Evolutionary conservation across 148 eudicot genomes (phyloP).

Genomic region (Rhododendron vialii): DNA sequence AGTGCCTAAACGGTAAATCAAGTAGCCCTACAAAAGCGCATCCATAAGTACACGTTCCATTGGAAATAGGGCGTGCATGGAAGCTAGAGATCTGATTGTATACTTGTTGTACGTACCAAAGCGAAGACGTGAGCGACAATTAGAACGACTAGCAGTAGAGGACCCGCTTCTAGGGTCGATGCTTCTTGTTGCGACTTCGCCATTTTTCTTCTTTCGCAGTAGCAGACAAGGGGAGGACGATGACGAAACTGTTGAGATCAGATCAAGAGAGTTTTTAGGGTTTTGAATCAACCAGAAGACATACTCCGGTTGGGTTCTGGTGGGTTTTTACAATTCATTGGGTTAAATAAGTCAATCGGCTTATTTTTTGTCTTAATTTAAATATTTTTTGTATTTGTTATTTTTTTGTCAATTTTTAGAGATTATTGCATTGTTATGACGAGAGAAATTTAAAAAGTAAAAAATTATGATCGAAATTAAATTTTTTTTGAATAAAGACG

Average conservation of each 20-base stretch:
- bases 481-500: too few relatives aligned
- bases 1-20: not conserved
- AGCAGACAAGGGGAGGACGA: not conserved
- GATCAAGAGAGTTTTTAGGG: not conserved
- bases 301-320: too few relatives aligned
- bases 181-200: not conserved
- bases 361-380: too few relatives aligned
- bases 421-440: too few relatives aligned
- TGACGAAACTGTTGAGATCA: not conserved
- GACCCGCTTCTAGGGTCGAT: not conserved
- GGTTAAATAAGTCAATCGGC: too few relatives aligned
- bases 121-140: not conserved
- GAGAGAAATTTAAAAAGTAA: too few relatives aligned
- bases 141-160: not conserved
- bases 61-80: not conserved
- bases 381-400: too few relatives aligned
- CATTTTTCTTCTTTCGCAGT: not conserved
- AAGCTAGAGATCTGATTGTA: too few relatives aligned
- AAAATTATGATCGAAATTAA: too few relatives aligned
- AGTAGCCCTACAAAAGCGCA: not conserved
- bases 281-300: not conserved
- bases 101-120: not conserved
- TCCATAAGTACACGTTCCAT: not conserved
- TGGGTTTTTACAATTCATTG: too few relatives aligned
- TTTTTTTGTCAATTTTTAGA: too few relatives aligned